These are phyloP conservation scores for Lumnitzera littorea DNA, from an alignment of 345 rosid genomes.

Conservation along the genomic window DNA sequence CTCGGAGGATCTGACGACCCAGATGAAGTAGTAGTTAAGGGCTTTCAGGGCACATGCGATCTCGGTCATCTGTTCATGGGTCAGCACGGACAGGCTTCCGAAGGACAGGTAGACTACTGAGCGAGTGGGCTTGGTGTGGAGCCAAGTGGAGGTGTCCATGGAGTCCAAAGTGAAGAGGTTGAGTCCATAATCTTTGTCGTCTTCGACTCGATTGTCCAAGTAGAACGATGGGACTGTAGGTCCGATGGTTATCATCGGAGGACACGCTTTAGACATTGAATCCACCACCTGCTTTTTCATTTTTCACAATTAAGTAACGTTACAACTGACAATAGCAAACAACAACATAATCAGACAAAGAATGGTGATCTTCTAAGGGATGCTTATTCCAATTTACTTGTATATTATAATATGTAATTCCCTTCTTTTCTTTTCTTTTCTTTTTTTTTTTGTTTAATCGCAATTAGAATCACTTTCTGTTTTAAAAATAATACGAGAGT, in stretches of 20 bases:
- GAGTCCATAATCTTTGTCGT: conserved; percentile 40
- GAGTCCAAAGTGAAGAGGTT: conserved; percentile 31
- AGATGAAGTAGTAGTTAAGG: conserved; percentile 31
- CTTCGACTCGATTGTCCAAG: conserved; percentile 37
- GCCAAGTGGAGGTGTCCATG: conserved; percentile 32
- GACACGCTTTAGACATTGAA: conserved; percentile 31
- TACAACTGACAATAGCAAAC: no score
- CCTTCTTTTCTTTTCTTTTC: no score
- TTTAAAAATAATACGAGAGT: no score
- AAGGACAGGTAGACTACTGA: conserved; percentile 63
- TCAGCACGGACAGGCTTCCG: conserved; percentile 49
- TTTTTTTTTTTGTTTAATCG: no score
- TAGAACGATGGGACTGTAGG: conserved; percentile 63
- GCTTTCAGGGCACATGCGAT: conserved; percentile 31
- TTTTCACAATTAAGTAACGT: background rate
- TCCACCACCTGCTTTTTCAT: conserved; percentile 27
- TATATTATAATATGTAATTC: no score
- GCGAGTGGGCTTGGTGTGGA: conserved; percentile 27
- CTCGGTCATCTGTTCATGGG: conserved; percentile 43
- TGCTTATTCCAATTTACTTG: no score
- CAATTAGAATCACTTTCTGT: no score
- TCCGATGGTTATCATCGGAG: conserved; percentile 36
- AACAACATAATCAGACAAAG: background rate
- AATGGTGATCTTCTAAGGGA: background rate
- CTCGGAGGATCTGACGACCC: conserved; percentile 48